Evolutionary conservation across 371 early-diverging fungal species (phyloP).

Genomic region (Batrachochytrium dendrobatidis): DNA sequence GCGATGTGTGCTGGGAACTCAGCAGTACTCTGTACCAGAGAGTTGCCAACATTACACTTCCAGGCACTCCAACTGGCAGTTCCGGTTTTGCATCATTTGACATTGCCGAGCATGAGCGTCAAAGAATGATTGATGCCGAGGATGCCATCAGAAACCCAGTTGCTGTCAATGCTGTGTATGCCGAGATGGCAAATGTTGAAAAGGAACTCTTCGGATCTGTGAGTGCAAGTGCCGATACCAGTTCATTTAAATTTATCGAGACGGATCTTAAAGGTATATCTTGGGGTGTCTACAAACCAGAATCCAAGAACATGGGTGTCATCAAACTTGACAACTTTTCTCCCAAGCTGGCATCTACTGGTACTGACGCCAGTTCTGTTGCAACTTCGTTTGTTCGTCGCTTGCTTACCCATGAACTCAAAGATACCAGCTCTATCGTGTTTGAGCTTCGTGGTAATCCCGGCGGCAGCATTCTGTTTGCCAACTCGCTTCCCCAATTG

Average conservation of each 20-base stretch:
- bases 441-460: conserved; percentile 17
- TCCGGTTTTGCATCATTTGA: not conserved
- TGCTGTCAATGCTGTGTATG: not conserved
- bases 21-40: not conserved
- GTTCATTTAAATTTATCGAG: conserved; percentile 1
- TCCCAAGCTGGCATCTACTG: conserved; percentile 2
- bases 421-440: conserved; percentile 14
- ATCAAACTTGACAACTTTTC: not conserved
- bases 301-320: not conserved
- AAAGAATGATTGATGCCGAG: not conserved
- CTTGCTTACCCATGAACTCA: conserved; percentile 7
- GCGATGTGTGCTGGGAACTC: conserved; percentile 6
- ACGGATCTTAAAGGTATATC: conserved; percentile 6
- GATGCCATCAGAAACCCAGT: not conserved
- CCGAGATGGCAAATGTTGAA: not conserved
- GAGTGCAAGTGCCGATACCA: not conserved
- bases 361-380: conserved; percentile 8
- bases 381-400: conserved; percentile 11
- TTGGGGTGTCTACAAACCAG: conserved; percentile 13
- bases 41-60: not conserved
- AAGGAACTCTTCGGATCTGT: not conserved
- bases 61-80: not conserved
- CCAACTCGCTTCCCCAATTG: conserved; percentile 12
- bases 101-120: not conserved
- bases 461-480: conserved; percentile 12